These are phyloP conservation scores for Dactylellina parvicollis DNA, from an alignment of 2,329 filamentous ascomycete species.

Conservation along the genomic window DNA sequence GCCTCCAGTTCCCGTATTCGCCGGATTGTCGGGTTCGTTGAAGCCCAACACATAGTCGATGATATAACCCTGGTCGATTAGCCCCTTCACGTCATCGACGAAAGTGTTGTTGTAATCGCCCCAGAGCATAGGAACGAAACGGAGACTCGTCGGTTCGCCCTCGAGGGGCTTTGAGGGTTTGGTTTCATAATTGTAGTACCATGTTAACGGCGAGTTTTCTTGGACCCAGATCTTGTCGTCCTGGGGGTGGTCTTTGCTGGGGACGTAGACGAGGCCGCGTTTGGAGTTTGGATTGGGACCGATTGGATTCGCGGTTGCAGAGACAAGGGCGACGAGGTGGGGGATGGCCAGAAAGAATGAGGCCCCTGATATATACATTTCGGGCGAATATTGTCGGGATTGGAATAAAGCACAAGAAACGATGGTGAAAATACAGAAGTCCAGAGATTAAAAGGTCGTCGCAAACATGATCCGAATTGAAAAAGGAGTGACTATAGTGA, in stretches of 20 bases:
- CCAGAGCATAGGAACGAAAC: slow-evolving; percentile 86
- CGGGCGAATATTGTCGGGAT: slow-evolving; percentile 8
- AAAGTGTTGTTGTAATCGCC: slow-evolving; percentile 72
- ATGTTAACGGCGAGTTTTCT: slow-evolving; percentile 71
- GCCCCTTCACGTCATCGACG: slow-evolving; percentile 67
- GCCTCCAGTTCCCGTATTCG: slow-evolving; percentile 67
- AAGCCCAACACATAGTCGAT: slow-evolving; percentile 77
- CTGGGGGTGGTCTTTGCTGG: slow-evolving; percentile 66
- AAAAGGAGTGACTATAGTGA: slow-evolving; percentile 44
- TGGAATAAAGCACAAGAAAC: not conserved
- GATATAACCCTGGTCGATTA: slow-evolving; percentile 66
- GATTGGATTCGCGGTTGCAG: slow-evolving; percentile 45
- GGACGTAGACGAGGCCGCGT: slow-evolving; percentile 77
- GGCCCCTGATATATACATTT: slow-evolving; percentile 16
- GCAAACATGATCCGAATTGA: not conserved
- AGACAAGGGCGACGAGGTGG: slow-evolving; percentile 22
- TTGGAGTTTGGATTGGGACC: slow-evolving; percentile 64
- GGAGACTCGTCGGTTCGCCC: slow-evolving; percentile 68
- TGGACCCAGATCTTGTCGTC: slow-evolving; percentile 75
- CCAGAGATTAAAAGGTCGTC: not conserved
- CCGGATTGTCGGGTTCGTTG: slow-evolving; percentile 77
- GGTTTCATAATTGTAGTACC: slow-evolving; percentile 84
- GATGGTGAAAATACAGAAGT: not conserved
- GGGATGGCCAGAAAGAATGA: slow-evolving; percentile 21
- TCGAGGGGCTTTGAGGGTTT: slow-evolving; percentile 68